phyloP scores from a whole-genome alignment of 495 filamentous ascomycete genomes.

The Parathielavia appendiculata region DNA sequence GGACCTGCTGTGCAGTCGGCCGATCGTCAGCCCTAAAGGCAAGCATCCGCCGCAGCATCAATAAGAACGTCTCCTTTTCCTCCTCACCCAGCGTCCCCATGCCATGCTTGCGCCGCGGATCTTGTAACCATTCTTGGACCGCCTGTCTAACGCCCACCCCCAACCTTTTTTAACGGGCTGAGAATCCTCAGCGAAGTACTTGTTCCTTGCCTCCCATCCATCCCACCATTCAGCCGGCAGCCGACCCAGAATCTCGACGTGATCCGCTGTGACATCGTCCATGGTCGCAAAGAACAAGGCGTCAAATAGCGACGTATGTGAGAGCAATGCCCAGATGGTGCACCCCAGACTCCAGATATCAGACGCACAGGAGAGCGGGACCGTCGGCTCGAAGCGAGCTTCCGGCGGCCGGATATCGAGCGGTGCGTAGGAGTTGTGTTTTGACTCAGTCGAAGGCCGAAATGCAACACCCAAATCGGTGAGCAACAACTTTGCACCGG shows the following conservation, averaged over 20 bases:
- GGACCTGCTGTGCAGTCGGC: conserved; percentile 24
- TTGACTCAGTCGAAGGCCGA: conserved; percentile 23
- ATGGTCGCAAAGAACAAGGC: conserved; percentile 25
- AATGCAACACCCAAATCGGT: conserved; percentile 41
- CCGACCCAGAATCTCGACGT: conserved; percentile 35
- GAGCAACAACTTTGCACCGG: conserved; percentile 33
- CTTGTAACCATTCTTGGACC: conserved; percentile 15
- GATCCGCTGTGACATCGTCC: conserved; percentile 37
- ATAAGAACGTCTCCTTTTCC: conserved; percentile 34
- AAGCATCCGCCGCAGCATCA: conserved; percentile 40
- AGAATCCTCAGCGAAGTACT: conserved; percentile 24
- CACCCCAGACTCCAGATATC: conserved; percentile 41
- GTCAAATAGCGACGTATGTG: conserved; percentile 13
- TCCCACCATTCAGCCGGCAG: conserved; percentile 34
- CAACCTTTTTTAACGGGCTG: conserved; percentile 14
- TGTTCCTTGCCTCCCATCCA: conserved; percentile 19
- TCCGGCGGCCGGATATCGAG: conserved; percentile 31
- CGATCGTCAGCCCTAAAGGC: conserved; percentile 37
- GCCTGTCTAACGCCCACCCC: conserved; percentile 14
- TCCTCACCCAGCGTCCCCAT: conserved; percentile 10
- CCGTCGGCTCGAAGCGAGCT: conserved; percentile 30
- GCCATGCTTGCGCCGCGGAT: conserved; percentile 6
- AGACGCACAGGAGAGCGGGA: conserved; percentile 31
- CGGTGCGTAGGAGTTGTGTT: conserved; percentile 32
- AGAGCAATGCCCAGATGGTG: conserved; percentile 30